Percentiles rank a stretch among this genome's conserved stretches.
These are phyloP conservation scores for Microstegium vimineum DNA, from an alignment of 176 grass and related monocot genomes.

Conservation along the genomic window DNA sequence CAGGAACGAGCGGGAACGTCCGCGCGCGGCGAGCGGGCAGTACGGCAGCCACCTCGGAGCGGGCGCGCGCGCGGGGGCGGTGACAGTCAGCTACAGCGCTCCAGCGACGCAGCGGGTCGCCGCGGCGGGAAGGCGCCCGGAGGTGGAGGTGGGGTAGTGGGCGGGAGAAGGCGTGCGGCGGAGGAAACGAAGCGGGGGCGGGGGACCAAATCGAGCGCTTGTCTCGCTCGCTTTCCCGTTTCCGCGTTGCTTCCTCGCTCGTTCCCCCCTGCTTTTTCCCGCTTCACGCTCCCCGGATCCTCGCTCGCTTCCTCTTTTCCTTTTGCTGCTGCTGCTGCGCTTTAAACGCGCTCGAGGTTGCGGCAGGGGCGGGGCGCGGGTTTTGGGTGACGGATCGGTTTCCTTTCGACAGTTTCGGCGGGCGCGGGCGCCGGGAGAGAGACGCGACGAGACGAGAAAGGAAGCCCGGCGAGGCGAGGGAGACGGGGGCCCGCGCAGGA, in stretches of 20 bases:
- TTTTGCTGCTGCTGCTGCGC: background rate
- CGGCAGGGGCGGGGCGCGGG: background rate
- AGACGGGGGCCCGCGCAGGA: background rate
- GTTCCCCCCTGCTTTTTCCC: background rate
- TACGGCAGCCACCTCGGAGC: conserved; percentile 30
- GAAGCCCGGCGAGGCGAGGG: background rate
- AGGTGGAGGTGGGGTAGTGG: background rate
- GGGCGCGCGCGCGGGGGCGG: background rate
- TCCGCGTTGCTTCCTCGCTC: conserved; percentile 26
- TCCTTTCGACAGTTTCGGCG: background rate
- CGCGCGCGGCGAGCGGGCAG: background rate
- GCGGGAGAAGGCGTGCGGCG: conserved; percentile 10
- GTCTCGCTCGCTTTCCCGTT: conserved; percentile 3
- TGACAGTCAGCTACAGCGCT: background rate
- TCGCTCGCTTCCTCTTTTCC: background rate
- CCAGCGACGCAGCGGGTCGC: background rate
- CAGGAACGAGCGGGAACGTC: too few species aligned
- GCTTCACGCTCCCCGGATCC: conserved; percentile 17
- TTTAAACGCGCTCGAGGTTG: background rate
- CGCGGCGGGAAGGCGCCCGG: background rate
- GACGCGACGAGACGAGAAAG: too few species aligned
- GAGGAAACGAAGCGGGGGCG: conserved; percentile 33
- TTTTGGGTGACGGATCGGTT: background rate
- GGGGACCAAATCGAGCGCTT: background rate
- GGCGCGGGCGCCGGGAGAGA: background rate